Percentiles rank a stretch among this genome's conserved stretches.
phyloP scores from a whole-genome alignment of 2,329 filamentous ascomycete species.

The Cytospora paraplurivora region DNA sequence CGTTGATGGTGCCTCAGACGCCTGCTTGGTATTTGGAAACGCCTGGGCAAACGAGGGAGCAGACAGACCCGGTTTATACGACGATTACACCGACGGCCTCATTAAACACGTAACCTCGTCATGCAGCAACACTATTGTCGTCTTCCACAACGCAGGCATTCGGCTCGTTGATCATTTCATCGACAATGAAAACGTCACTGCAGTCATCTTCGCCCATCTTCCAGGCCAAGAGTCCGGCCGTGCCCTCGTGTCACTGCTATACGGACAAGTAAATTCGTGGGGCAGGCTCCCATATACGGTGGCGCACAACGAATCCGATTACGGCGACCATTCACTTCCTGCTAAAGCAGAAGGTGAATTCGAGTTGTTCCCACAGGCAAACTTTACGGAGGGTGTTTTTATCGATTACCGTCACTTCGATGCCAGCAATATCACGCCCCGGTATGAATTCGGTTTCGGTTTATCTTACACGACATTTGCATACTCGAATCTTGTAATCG shows the following conservation, averaged over 20 bases:
- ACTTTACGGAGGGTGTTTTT: conserved; percentile 55
- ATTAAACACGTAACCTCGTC: conserved; percentile 58
- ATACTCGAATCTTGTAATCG: conserved; percentile 47
- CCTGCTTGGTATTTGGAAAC: conserved; percentile 70
- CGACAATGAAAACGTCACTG: conserved; percentile 65
- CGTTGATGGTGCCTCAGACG: conserved; percentile 55
- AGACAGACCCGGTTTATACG: conserved; percentile 61
- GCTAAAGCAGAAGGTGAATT: conserved; percentile 52
- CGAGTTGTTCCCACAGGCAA: conserved; percentile 51
- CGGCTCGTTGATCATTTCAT: conserved; percentile 63
- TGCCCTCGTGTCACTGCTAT: conserved; percentile 58
- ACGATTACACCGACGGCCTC: conserved; percentile 65
- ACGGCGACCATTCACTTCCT: conserved; percentile 47
- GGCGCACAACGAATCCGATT: conserved; percentile 58
- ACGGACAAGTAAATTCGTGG: conserved; percentile 58
- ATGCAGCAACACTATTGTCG: conserved; percentile 65
- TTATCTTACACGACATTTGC: conserved; percentile 58
- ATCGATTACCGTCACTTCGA: conserved; percentile 61
- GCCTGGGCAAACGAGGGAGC: conserved; percentile 73
- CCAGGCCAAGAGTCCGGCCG: conserved; percentile 65
- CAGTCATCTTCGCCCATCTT: conserved; percentile 64
- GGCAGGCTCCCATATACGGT: conserved; percentile 65
- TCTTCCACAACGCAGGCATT: conserved; percentile 65
- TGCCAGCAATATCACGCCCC: conserved; percentile 47
- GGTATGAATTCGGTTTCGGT: conserved; percentile 60